These are phyloP conservation scores for Beauveria medogensis DNA, from an alignment of 2,329 filamentous ascomycete genomes.

Conservation along the genomic window DNA sequence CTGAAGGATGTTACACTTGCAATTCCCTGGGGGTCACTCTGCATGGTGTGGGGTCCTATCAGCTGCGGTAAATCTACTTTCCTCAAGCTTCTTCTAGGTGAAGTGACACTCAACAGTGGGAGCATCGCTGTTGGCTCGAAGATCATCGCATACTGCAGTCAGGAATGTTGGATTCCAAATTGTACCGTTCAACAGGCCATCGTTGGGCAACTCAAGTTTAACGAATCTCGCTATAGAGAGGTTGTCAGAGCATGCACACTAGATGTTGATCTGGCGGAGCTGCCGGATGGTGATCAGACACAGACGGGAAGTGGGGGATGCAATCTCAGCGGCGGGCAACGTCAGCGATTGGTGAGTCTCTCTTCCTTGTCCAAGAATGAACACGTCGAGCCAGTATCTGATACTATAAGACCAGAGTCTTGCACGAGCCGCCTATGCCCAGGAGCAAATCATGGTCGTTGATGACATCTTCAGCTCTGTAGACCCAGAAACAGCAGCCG, in stretches of 20 bases:
- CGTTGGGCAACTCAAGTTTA: background rate
- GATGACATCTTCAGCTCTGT: slow-evolving; percentile 3
- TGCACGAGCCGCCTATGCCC: background rate
- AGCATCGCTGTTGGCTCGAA: too few species aligned
- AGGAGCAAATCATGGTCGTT: background rate
- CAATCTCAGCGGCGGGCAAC: slow-evolving; percentile 1
- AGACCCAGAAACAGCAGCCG: background rate
- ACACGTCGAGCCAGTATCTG: background rate
- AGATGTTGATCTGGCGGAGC: background rate
- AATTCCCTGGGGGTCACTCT: background rate
- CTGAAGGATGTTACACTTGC: background rate
- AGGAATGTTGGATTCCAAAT: too few species aligned
- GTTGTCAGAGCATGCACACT: background rate
- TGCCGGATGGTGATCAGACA: background rate
- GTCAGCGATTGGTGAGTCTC: background rate
- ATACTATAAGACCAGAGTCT: background rate
- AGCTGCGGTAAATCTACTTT: too few species aligned
- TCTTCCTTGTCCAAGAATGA: background rate
- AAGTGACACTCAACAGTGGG: too few species aligned
- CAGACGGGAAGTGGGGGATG: background rate
- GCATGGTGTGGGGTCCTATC: too few species aligned
- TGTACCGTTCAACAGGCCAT: background rate
- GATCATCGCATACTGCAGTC: too few species aligned
- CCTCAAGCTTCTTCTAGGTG: too few species aligned
- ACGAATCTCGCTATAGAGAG: background rate